Evolutionary conservation across 441 rosid species (phyloP).

Genomic region (Kokia cookei): DNA sequence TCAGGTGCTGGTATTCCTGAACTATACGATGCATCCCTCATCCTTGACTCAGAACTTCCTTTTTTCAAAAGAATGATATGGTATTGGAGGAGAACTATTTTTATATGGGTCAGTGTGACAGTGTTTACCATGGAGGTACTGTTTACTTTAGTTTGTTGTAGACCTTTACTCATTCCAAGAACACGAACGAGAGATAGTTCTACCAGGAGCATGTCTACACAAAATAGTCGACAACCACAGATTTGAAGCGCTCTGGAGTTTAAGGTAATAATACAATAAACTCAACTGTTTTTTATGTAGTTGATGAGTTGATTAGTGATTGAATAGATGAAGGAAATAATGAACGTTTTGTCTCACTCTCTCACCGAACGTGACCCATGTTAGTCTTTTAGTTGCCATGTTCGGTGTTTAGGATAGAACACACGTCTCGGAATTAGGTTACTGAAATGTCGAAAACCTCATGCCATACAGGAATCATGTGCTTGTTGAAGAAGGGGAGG

Average conservation of each 20-base stretch:
- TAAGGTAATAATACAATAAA: neutral
- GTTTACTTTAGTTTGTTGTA: conserved; percentile 53
- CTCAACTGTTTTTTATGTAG: neutral
- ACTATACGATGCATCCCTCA: conserved; percentile 57
- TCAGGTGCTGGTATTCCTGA: conserved; percentile 84
- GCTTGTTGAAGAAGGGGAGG: neutral
- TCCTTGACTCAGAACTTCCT: conserved; percentile 62
- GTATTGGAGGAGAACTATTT: conserved; percentile 74
- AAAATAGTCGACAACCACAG: neutral
- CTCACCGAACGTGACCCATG: neutral
- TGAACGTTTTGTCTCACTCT: neutral
- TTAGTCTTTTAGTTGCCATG: neutral
- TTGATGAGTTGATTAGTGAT: neutral
- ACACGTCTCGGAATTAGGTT: neutral
- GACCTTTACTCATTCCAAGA: conserved; percentile 63
- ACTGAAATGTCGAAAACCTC: neutral
- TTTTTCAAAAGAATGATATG: conserved; percentile 55
- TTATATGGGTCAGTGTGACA: conserved; percentile 58
- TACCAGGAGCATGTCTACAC: conserved; percentile 11
- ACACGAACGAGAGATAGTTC: conserved; percentile 25
- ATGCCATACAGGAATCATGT: neutral
- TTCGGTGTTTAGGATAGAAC: neutral
- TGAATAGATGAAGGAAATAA: neutral
- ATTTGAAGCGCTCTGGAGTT: neutral
- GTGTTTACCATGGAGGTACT: conserved; percentile 44